A percentile compares a stretch with the other conserved stretches of the same genome.
Evolutionary conservation across 495 filamentous ascomycete species (phyloP).

Genomic region (Penicillium longicatenatum): DNA sequence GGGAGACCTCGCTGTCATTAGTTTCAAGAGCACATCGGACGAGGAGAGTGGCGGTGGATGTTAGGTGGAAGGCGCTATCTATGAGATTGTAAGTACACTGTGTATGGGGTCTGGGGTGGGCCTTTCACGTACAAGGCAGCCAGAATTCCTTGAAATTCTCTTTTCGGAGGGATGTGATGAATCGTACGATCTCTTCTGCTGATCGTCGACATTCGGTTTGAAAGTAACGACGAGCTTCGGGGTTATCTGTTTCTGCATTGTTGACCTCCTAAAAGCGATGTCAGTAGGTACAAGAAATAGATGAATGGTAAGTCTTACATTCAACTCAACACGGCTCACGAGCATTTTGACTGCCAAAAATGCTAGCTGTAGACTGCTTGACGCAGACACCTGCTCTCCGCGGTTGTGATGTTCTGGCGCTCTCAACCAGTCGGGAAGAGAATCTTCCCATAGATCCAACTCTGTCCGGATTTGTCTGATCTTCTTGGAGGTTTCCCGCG

Average conservation of each 20-base stretch:
- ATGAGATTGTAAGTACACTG: conserved; percentile 19
- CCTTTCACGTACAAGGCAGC: conserved; percentile 43
- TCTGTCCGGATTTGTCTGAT: conserved; percentile 45
- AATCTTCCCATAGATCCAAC: conserved; percentile 51
- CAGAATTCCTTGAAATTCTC: conserved; percentile 52
- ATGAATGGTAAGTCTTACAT: conserved; percentile 32
- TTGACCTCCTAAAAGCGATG: conserved; percentile 41
- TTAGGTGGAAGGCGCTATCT: conserved; percentile 54
- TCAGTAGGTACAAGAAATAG: background rate
- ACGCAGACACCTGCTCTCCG: conserved; percentile 40
- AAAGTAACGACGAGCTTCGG: conserved; percentile 50
- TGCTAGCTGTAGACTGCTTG: conserved; percentile 53
- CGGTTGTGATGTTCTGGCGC: conserved; percentile 27
- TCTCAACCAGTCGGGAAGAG: conserved; percentile 46
- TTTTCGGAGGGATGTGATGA: conserved; percentile 47
- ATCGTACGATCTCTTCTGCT: conserved; percentile 55
- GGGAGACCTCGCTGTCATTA: conserved; percentile 41
- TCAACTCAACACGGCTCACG: conserved; percentile 52
- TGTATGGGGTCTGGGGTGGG: background rate
- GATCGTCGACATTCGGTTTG: conserved; percentile 51
- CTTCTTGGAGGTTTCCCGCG: conserved; percentile 46
- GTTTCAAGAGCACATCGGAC: conserved; percentile 52
- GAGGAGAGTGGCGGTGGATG: conserved; percentile 50
- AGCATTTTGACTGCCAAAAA: conserved; percentile 56
- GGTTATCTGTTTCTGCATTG: conserved; percentile 43